Conservation (phyloP, 441 rosid genomes). For the Codiaeum variegatum region DNA sequence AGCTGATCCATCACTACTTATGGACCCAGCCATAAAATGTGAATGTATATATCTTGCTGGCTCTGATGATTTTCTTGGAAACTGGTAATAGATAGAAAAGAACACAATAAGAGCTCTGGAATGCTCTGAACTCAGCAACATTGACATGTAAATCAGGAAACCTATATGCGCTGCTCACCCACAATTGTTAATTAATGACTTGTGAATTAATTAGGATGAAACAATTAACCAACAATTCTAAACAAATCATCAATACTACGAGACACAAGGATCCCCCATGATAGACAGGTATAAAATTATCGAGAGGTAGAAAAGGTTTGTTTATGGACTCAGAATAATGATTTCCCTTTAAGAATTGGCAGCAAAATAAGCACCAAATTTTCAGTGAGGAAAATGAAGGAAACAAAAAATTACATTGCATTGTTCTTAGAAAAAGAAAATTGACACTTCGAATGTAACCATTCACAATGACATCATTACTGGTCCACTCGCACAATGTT, state of each 20-base stretch:
- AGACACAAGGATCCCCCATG: background rate
- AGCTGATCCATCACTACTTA: conserved; percentile 49
- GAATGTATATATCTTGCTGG: conserved; percentile 57
- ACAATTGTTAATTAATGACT: background rate
- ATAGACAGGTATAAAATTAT: background rate
- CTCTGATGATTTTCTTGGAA: conserved; percentile 61
- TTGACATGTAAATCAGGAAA: background rate
- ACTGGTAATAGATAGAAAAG: conserved; percentile 34
- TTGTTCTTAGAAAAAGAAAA: background rate
- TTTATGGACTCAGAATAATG: background rate
- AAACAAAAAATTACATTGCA: background rate
- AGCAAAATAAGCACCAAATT: background rate
- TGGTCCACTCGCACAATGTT: background rate
- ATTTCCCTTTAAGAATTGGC: background rate
- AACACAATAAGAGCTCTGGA: conserved; percentile 19
- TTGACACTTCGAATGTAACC: background rate
- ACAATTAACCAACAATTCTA: background rate
- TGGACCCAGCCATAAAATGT: conserved; percentile 60
- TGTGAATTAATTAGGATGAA: background rate
- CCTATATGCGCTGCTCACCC: background rate
- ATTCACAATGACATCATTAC: background rate
- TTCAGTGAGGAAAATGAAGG: background rate
- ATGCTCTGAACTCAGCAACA: conserved; percentile 13
- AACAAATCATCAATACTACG: background rate
- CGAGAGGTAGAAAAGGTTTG: background rate